Conservation (phyloP, 2,329 filamentous ascomycete genomes). For the Aspergillus tanneri region DNA sequence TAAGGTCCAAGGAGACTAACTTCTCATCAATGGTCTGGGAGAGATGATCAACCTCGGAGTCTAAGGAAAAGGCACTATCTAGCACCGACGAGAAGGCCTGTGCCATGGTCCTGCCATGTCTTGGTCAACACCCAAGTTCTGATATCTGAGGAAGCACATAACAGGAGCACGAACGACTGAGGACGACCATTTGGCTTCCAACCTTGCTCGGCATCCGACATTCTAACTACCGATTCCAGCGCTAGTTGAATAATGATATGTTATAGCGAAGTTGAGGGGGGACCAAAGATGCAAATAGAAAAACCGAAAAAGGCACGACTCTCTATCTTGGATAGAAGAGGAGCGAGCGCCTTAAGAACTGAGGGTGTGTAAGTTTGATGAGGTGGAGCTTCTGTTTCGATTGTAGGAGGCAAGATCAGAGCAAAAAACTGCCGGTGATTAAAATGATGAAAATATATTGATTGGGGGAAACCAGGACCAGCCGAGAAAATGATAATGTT, state of each 20-base stretch:
- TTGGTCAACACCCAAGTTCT: conserved; percentile 24
- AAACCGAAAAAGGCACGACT: background rate
- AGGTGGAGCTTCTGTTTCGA: conserved; percentile 3
- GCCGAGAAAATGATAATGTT: conserved; percentile 24
- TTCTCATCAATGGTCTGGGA: conserved; percentile 76
- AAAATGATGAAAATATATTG: conserved; percentile 2
- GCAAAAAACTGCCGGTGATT: conserved; percentile 1
- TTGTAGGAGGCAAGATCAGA: background rate
- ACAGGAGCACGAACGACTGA: conserved; percentile 68
- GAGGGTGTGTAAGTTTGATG: conserved; percentile 4
- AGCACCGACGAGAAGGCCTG: conserved; percentile 82
- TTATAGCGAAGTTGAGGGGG: background rate
- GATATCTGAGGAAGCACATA: conserved; percentile 7
- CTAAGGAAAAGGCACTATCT: conserved; percentile 85
- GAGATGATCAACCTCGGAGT: conserved; percentile 71
- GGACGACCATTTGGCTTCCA: conserved; percentile 80
- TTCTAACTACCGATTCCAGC: conserved; percentile 22
- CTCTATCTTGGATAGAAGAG: background rate
- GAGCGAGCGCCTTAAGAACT: conserved; percentile 5
- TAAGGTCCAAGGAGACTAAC: conserved; percentile 57
- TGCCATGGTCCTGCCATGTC: conserved; percentile 69
- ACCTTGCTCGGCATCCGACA: conserved; percentile 68
- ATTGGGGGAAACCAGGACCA: conserved; percentile 29
- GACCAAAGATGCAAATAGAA: background rate
- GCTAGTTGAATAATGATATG: background rate